Percentiles rank a stretch among this genome's conserved stretches.
These are phyloP conservation scores for Leccinellum rugosiceps DNA, from an alignment of 768 basidiomycete genomes.

Conservation along the genomic window DNA sequence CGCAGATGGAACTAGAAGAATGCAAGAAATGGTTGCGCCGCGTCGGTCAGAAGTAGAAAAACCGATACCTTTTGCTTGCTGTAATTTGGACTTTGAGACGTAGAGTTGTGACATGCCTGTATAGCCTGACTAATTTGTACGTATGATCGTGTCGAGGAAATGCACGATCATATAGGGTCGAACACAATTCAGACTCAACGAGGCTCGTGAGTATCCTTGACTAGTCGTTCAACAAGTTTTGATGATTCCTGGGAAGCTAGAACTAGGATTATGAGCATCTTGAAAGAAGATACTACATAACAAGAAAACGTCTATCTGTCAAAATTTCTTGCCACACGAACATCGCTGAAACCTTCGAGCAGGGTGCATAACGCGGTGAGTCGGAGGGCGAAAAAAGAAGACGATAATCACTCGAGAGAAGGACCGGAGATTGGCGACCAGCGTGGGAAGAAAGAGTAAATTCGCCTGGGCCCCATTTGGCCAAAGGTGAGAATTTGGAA, in stretches of 20 bases:
- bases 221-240: too few species aligned
- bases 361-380: not conserved
- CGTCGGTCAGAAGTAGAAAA: conserved; percentile 2
- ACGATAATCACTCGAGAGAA: not conserved
- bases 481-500: conserved; percentile 15
- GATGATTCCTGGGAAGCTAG: too few species aligned
- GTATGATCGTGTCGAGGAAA: not conserved
- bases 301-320: too few species aligned
- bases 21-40: conserved; percentile 22
- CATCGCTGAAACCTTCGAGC: too few species aligned
- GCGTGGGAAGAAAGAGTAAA: conserved; percentile 30
- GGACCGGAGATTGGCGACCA: too few species aligned
- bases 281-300: not conserved
- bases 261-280: too few species aligned
- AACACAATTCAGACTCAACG: too few species aligned
- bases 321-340: too few species aligned
- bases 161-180: not conserved
- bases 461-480: conserved; percentile 13
- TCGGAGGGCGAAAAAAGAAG: not conserved
- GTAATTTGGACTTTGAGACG: conserved; percentile 8
- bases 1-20: conserved; percentile 24
- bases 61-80: not conserved
- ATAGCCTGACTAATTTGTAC: not conserved
- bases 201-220: too few species aligned
- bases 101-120: not conserved